Conservation (phyloP, 768 basidiomycete genomes). For the Macrolepiota fuliginosa region DNA sequence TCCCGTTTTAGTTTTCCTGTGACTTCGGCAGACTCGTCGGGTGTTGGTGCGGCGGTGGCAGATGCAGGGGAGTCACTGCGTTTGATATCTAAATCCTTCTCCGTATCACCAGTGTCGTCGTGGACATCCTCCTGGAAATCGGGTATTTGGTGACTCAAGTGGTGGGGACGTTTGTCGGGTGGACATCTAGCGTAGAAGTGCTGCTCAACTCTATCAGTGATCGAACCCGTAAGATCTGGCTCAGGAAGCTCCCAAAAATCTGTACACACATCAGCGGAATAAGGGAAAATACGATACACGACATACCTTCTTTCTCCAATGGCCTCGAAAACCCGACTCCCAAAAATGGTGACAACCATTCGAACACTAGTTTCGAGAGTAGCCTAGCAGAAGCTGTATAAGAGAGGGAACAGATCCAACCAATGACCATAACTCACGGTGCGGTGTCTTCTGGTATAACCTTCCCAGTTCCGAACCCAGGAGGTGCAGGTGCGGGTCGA, state of each 20-base stretch:
- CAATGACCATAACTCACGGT: slow-evolving; percentile 26
- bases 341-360: slow-evolving; percentile 47
- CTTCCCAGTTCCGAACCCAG: slow-evolving; percentile 44
- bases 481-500: slow-evolving; percentile 43
- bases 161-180: slow-evolving; percentile 34
- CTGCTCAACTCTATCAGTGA: slow-evolving; percentile 37
- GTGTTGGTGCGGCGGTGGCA: slow-evolving; percentile 3
- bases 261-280: slow-evolving; percentile 16
- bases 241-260: slow-evolving; percentile 48
- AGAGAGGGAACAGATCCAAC: not conserved
- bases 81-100: slow-evolving; percentile 5
- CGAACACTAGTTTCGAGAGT: slow-evolving; percentile 39
- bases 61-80: not conserved
- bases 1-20: not conserved
- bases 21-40: slow-evolving; percentile 5
- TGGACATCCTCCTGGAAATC: not conserved
- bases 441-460: slow-evolving; percentile 38
- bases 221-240: slow-evolving; percentile 26
- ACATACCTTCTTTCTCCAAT: slow-evolving; percentile 44
- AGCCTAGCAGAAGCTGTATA: slow-evolving; percentile 18
- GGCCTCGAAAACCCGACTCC: slow-evolving; percentile 49
- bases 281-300: not conserved
- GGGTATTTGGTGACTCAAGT: not conserved
- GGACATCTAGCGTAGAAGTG: slow-evolving; percentile 44
- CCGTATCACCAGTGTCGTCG: slow-evolving; percentile 4